Evolutionary conservation across 2,329 filamentous ascomycete species (phyloP).

Genomic region (Fusarium sp.): DNA sequence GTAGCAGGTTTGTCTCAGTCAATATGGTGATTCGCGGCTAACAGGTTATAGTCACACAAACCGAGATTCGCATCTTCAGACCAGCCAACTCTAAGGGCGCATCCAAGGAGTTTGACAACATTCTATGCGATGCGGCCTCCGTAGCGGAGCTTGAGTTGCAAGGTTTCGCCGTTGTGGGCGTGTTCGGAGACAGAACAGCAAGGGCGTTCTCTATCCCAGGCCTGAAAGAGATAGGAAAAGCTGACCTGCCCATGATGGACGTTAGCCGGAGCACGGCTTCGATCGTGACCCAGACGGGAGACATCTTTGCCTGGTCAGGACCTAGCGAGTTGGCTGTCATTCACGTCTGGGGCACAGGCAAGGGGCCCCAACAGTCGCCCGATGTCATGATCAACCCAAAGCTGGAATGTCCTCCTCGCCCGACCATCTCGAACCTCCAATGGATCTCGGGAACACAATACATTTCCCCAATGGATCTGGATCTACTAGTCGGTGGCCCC

Average conservation of each 20-base stretch:
- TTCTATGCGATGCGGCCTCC: conserved; percentile 82
- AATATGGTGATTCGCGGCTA: conserved; percentile 29
- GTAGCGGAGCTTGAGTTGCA: conserved; percentile 81
- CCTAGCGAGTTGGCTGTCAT: conserved; percentile 87
- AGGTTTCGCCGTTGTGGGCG: conserved; percentile 82
- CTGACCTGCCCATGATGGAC: conserved; percentile 78
- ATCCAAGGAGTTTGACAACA: conserved; percentile 87
- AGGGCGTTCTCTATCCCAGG: conserved; percentile 89
- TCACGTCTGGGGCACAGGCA: conserved; percentile 85
- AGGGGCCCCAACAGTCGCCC: conserved; percentile 69
- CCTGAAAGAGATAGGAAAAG: conserved; percentile 83
- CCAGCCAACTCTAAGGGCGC: conserved; percentile 90
- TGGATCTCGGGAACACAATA: conserved; percentile 98
- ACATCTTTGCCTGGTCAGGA: conserved; percentile 88
- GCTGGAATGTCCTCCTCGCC: conserved; percentile 79
- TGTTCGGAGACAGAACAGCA: conserved; percentile 85
- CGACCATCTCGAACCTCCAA: conserved; percentile 94
- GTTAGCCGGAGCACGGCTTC: conserved; percentile 76
- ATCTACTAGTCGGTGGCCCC: conserved; percentile 89
- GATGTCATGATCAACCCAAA: conserved; percentile 85
- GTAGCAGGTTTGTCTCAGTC: conserved; percentile 71
- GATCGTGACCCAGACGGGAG: conserved; percentile 80
- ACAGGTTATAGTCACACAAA: conserved; percentile 67
- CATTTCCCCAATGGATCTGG: conserved; percentile 87
- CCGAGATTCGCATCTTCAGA: conserved; percentile 88